phyloP scores from a whole-genome alignment of 148 eudicot species.

The Fagopyrum tataricum region DNA sequence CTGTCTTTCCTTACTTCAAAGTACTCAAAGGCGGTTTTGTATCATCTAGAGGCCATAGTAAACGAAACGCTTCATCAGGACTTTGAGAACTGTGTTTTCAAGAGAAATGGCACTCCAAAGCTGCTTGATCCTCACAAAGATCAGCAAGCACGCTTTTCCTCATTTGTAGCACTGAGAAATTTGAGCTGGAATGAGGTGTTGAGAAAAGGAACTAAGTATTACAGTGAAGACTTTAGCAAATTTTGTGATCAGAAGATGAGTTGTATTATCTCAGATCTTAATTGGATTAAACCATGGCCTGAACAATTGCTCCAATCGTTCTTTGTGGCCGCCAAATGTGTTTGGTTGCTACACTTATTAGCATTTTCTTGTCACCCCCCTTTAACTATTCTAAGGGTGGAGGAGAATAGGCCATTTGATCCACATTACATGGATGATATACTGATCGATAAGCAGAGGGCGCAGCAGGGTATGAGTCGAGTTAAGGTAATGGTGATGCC shows the following conservation, averaged over 20 bases:
- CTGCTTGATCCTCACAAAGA: conserved; percentile 58
- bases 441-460: conserved; percentile 47
- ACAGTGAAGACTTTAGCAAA: conserved; percentile 81
- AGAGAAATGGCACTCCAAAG: conserved; percentile 72
- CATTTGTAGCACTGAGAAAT: conserved; percentile 62
- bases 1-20: conserved; percentile 47
- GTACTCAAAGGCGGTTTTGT: conserved; percentile 51
- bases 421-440: conserved; percentile 76
- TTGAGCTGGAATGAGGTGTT: conserved; percentile 88
- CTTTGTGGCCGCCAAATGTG: conserved; percentile 86
- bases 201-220: conserved; percentile 81
- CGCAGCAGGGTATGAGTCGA: conserved; percentile 32
- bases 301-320: conserved; percentile 84
- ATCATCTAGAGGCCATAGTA: conserved; percentile 78
- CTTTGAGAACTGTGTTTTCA: conserved; percentile 78
- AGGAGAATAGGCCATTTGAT: conserved; percentile 72
- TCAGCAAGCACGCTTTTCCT: conserved; percentile 55
- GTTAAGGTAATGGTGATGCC: conserved; percentile 97
- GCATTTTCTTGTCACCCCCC: conserved; percentile 74
- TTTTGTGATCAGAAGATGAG: conserved; percentile 98
- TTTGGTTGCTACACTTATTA: conserved; percentile 89
- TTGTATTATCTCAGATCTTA: conserved; percentile 43
- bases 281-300: conserved; percentile 86
- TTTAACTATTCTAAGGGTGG: conserved; percentile 64
- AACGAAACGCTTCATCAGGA: conserved; percentile 75